Evolutionary conservation across 495 filamentous ascomycete genomes (phyloP).

Genomic region (Penicillium canescens): DNA sequence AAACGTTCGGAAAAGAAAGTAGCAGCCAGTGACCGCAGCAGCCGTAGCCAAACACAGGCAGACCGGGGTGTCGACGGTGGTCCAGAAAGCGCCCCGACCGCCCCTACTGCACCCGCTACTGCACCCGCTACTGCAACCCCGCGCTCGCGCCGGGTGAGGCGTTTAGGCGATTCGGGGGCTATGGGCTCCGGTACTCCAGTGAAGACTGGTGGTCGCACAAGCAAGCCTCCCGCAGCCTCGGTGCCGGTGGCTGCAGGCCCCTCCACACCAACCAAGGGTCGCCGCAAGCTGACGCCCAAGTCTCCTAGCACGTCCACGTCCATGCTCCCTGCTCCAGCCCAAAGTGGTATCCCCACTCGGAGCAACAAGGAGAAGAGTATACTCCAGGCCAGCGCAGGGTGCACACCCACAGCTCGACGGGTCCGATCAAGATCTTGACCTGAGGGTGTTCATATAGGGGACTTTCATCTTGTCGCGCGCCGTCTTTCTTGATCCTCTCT

Average conservation of each 20-base stretch:
- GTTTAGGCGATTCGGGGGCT: conserved; percentile 29
- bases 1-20: conserved; percentile 25
- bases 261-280: conserved; percentile 32
- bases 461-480: too few species aligned
- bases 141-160: conserved; percentile 37
- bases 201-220: conserved; percentile 22
- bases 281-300: conserved; percentile 44
- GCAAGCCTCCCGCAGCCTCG: conserved; percentile 19
- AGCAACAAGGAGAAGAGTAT: conserved; percentile 25
- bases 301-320: conserved; percentile 30
- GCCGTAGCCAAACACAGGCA: conserved; percentile 24
- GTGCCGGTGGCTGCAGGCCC: conserved; percentile 11
- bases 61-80: conserved; percentile 8
- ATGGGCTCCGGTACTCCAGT: conserved; percentile 24
- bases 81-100: conserved; percentile 12
- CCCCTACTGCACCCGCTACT: conserved; percentile 16
- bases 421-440: conserved; percentile 35
- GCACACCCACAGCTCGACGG: conserved; percentile 42
- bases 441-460: background rate
- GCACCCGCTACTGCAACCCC: conserved; percentile 32
- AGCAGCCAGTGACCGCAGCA: conserved; percentile 26
- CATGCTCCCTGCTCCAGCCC: conserved; percentile 17
- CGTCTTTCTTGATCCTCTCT: conserved; percentile 1
- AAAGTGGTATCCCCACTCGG: conserved; percentile 28
- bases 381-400: conserved; percentile 39